Evolutionary conservation across 495 filamentous ascomycete species (phyloP).

Genomic region (Durotheca rogersii): DNA sequence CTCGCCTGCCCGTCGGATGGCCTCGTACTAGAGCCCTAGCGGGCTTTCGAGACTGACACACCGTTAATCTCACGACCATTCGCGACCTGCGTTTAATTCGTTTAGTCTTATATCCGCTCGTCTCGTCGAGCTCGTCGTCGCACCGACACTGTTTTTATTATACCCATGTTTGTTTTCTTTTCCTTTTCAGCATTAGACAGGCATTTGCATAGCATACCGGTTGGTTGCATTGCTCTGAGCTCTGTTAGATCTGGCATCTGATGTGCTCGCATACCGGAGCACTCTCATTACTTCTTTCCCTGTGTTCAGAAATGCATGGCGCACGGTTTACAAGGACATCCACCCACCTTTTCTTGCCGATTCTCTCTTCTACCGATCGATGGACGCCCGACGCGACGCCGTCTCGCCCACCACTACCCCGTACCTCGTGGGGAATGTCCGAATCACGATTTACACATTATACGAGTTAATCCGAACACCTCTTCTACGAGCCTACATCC

Average conservation of each 20-base stretch:
- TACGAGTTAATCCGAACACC: too few relatives aligned
- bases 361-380: too few relatives aligned
- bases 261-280: constrained; percentile 19
- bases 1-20: constrained; percentile 65
- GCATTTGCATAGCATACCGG: constrained; percentile 34
- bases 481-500: too few relatives aligned
- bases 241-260: constrained; percentile 34
- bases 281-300: constrained; percentile 12
- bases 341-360: constrained; percentile 8
- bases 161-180: constrained; percentile 20
- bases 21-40: constrained; percentile 58
- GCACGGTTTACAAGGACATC: constrained; percentile 19
- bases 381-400: too few relatives aligned
- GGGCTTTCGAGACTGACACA: too few relatives aligned
- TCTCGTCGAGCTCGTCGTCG: constrained; percentile 12
- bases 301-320: constrained; percentile 30
- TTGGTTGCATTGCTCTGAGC: constrained; percentile 32
- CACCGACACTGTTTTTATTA: constrained; percentile 19
- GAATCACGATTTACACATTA: too few relatives aligned
- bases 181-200: constrained; percentile 35
- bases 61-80: too few relatives aligned
- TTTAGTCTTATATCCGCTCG: constrained; percentile 4
- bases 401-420: too few relatives aligned
- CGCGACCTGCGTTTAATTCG: neutral
- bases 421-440: too few relatives aligned